Conservation (phyloP, 164 flowering plant genomes). For the Nymphaea thermarum region DNA sequence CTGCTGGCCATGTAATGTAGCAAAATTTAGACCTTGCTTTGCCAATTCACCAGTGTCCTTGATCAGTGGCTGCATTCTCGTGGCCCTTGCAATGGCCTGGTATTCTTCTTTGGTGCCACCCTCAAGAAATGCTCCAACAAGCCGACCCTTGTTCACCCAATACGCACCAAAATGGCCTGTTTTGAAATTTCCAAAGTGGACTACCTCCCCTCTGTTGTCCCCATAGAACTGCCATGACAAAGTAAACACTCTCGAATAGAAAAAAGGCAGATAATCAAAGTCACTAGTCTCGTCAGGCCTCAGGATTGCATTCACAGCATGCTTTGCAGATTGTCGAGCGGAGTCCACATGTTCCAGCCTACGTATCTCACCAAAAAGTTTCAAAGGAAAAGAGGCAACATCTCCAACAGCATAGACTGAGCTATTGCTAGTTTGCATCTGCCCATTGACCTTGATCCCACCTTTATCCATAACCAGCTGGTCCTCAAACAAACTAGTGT, state of each 20-base stretch:
- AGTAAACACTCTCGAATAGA: slow-evolving; percentile 83
- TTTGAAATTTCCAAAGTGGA: slow-evolving; percentile 72
- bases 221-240: slow-evolving; percentile 98
- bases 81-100: slow-evolving; percentile 69
- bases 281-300: slow-evolving; percentile 50
- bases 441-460: slow-evolving; percentile 87
- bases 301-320: slow-evolving; percentile 78
- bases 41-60: slow-evolving; percentile 58
- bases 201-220: slow-evolving; percentile 71
- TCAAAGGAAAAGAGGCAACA: slow-evolving; percentile 87
- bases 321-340: slow-evolving; percentile 71
- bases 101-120: slow-evolving; percentile 88
- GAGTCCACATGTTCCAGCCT: slow-evolving; percentile 95
- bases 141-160: slow-evolving; percentile 66
- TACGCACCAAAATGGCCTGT: slow-evolving; percentile 78
- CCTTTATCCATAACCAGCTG: slow-evolving; percentile 85
- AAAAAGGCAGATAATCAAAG: slow-evolving; percentile 85
- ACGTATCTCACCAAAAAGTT: slow-evolving; percentile 65
- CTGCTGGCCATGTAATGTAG: slow-evolving; percentile 24
- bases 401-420: slow-evolving; percentile 96
- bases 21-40: slow-evolving; percentile 47
- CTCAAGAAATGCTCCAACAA: slow-evolving; percentile 91
- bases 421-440: slow-evolving; percentile 73
- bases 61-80: slow-evolving; percentile 43
- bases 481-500: slow-evolving; percentile 83